Conservation (phyloP, 1,139 yeast species). For the Geotrichum klebahnii region DNA sequence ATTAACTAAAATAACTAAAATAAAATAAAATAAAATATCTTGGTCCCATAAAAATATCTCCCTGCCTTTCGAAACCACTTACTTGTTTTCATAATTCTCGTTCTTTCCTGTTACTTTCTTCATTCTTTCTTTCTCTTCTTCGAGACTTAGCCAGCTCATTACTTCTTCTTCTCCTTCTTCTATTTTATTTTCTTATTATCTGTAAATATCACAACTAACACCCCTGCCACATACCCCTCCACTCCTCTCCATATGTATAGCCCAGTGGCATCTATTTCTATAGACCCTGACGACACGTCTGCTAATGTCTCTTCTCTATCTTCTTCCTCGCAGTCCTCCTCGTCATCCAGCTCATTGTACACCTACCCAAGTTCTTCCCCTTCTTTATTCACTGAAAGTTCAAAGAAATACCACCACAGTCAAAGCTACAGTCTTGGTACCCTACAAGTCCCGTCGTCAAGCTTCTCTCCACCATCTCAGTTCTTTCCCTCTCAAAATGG, state of each 20-base stretch:
- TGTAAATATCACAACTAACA: too few species aligned
- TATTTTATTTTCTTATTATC: too few species aligned
- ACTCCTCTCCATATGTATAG: slow-evolving; percentile 1
- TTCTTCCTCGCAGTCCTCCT: background rate
- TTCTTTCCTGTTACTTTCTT: background rate
- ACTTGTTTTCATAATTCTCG: too few species aligned
- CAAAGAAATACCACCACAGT: background rate
- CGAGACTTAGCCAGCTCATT: too few species aligned
- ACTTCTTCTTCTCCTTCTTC: too few species aligned
- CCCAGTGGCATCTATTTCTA: background rate
- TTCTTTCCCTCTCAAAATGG: slow-evolving; percentile 6
- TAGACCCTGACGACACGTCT: slow-evolving; percentile 7
- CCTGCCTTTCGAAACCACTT: too few species aligned
- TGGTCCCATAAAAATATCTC: too few species aligned
- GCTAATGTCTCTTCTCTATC: slow-evolving; percentile 2
- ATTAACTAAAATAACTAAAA: too few species aligned
- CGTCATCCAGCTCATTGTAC: background rate
- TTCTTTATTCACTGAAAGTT: background rate
- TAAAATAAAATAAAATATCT: too few species aligned
- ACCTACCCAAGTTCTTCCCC: background rate
- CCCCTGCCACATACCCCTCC: too few species aligned
- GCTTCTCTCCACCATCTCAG: slow-evolving; percentile 4
- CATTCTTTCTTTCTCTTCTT: slow-evolving; percentile 1
- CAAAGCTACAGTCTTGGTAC: slow-evolving; percentile 2
- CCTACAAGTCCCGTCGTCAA: background rate